Base-by-base conservation (phyloP, 331 rosid species). In the Rosa hybrid region DNA sequence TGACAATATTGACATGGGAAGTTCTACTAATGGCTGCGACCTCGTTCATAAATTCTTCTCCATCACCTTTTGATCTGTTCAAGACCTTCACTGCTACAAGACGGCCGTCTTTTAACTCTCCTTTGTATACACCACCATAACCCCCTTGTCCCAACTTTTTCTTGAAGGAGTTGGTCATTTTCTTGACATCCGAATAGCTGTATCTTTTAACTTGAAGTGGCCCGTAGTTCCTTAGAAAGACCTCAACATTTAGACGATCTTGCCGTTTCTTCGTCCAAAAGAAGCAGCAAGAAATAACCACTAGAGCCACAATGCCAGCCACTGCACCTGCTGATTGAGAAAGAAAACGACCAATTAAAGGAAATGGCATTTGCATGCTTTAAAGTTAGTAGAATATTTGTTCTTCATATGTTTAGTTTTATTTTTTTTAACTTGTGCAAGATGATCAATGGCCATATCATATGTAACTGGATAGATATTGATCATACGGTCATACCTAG, bases 71-170 rank as follows among this genome's bases (percentile, higher is more conserved):
- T 27, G 30, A 27, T 27, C 2, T 27, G 30, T 27, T 27, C 30
- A 27, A 27, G 30, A 27, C 30, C 2, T 27, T 27, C 30, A 27
- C 30, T 27, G 30, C 30, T 27, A 27, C 30, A 27, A 27, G 30
- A 27, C 2, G 30, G 30, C 30, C 30, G 2, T 27, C 30, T 27
- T 27, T 27, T 27, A 27, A 27, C 30, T 27, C 30, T 27, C 30
- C 30, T 27, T 27, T 27, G 30, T 27, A 27, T 27, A 27, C 88
- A 45, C 77, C 4, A 0, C 87, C 87, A 10, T 65, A 87, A 2
- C 88, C 88, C 5, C 88, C 87, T 51, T 72, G 81, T 1, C 90
- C 90, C 62, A 87, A 13, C 17, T 77, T 84, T 6, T 48, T 12
- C 14, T 20, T 65, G 60, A 82, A 84, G 57, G 68, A 70, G 21